These are phyloP conservation scores for Starmerella kuoi DNA, from an alignment of 805 yeast species.

Conservation along the genomic window DNA sequence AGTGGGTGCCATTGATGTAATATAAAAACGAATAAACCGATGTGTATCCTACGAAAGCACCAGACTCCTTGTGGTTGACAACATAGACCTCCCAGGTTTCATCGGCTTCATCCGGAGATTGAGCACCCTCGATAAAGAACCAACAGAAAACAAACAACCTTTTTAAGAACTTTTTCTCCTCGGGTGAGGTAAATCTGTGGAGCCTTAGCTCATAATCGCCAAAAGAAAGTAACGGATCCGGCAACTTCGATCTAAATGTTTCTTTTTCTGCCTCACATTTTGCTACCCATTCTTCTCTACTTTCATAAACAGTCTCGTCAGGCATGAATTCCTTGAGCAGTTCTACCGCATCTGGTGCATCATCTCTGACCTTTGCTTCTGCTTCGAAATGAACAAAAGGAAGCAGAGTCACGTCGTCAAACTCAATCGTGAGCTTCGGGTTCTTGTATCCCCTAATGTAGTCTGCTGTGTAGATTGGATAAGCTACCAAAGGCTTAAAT, in stretches of 20 bases:
- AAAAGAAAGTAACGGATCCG: neutral
- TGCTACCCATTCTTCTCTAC: slow-evolving; percentile 59
- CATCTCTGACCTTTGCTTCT: slow-evolving; percentile 35
- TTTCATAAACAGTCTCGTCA: slow-evolving; percentile 41
- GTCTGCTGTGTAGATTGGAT: slow-evolving; percentile 84
- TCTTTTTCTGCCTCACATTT: slow-evolving; percentile 5
- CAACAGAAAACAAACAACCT: slow-evolving; percentile 56
- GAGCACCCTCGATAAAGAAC: slow-evolving; percentile 86
- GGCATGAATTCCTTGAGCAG: slow-evolving; percentile 52
- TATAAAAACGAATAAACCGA: slow-evolving; percentile 79
- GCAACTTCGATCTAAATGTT: slow-evolving; percentile 22
- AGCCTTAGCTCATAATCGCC: slow-evolving; percentile 22
- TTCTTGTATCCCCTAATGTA: slow-evolving; percentile 73
- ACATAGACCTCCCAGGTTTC: slow-evolving; percentile 69
- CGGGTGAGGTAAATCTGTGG: neutral
- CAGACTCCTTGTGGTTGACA: slow-evolving; percentile 33
- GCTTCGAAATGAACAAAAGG: slow-evolving; percentile 59
- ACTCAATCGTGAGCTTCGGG: slow-evolving; percentile 47
- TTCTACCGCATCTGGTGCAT: slow-evolving; percentile 46
- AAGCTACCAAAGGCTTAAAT: slow-evolving; percentile 73
- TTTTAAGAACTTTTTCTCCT: slow-evolving; percentile 26
- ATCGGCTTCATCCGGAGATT: slow-evolving; percentile 68
- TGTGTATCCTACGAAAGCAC: slow-evolving; percentile 58
- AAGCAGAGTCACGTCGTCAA: slow-evolving; percentile 60
- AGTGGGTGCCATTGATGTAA: slow-evolving; percentile 46